Evolutionary conservation across 2,329 filamentous ascomycete species (phyloP), one percentile per base, ranked within the genome.

Genomic region (Aspergillus quadricinctus): DNA sequence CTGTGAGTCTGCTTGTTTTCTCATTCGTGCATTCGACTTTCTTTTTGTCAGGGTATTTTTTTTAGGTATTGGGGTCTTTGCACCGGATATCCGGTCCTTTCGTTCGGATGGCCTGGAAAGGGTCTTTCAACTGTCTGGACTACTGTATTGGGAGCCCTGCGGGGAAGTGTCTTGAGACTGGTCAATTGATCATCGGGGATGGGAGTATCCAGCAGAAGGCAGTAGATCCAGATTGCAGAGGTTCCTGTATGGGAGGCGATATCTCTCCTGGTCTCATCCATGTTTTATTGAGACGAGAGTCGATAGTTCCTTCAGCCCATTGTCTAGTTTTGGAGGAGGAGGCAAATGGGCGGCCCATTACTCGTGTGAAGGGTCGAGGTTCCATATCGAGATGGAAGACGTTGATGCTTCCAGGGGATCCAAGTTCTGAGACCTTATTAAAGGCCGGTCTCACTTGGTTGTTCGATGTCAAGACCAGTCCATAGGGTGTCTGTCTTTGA

Each of bases 121-220:
- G 19, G 19, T 45, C n/a, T 19, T 11, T 43, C 41, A 10, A 28
- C 25, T 17, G 11, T 29, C 14, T 49, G 41, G 46, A 49, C 25
- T 37, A 17, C 31, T 37, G 31, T 14, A 35, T 49, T 49, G 11
- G 25, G 19, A 35, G 27, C 7, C 25, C 6, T 28, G 46, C 46
- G 46, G 27, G 17, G 9, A 27, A 23, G 4, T 9, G 4, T 19
- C 27, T 56, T 60, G 45, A 56, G 62, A 61, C 58, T 55, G 31
- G 55, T 61, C 57, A 53, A 57, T 57, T 57, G 56, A 59, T 55
- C 53, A 56, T 50, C 58, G 43, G 49, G 35, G 23, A 49, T 49
- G 29, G 31, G 0, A 46, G 50, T 53, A 52, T 55, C 48, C n/a
- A 41, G 21, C 45, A 52, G 35, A 54, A 31, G 21, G 53, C 45